Evolutionary conservation across 768 basidiomycete species (phyloP), one percentile per base, ranked within the genome.

Genomic region (Panaeolus papilionaceus): DNA sequence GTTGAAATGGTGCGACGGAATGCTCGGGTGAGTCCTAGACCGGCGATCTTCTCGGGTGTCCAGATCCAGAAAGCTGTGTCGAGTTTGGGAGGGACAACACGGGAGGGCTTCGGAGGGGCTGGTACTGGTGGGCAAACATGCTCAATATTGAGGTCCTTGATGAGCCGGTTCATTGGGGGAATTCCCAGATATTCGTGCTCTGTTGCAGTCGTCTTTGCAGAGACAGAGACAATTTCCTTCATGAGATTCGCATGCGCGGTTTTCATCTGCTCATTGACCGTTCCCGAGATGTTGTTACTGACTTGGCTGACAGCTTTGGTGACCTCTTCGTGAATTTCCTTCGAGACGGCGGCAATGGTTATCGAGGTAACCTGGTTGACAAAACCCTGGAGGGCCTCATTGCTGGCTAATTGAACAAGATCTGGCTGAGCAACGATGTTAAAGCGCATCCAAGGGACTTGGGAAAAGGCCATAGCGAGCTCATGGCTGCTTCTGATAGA

Each of bases 381-480:
- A 47, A 67, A 67, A 11, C 45, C 51, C 16, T 40, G 37, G 38
- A 67, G 66, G 11, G 45, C 42, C 9, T 12, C 5, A 66, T 75
- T 70, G 38, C 61, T 65, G 38, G 69, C 68, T 54, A 75, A 72
- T 49, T 72, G 49, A 51, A 66, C 66, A 42, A 75, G 68, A 40
- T 75, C 71, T 28, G 74, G 74, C 65, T 75, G 73, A 4, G 74
- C 74, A 64, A 75, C 71, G 58, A 75, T 71, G 63, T 72, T 73
- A 70, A 75, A 75, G 38, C 72, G 72, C 74, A 75, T 74, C 74
- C 74, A 75, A 2, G 74, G 74, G n/a, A 75, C 73, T 49, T 74
- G 72, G 69, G 47, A 51, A 26, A 51, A 51, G 20, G 23, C 47
- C 47, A 51, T 51, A 10, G 47, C 47, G n/a, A 51, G 47, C 6